A percentile compares a stretch with the other conserved stretches of the same genome.
Evolutionary conservation across 2,329 filamentous ascomycete species (phyloP).

Genomic region (Fusarium sp.): DNA sequence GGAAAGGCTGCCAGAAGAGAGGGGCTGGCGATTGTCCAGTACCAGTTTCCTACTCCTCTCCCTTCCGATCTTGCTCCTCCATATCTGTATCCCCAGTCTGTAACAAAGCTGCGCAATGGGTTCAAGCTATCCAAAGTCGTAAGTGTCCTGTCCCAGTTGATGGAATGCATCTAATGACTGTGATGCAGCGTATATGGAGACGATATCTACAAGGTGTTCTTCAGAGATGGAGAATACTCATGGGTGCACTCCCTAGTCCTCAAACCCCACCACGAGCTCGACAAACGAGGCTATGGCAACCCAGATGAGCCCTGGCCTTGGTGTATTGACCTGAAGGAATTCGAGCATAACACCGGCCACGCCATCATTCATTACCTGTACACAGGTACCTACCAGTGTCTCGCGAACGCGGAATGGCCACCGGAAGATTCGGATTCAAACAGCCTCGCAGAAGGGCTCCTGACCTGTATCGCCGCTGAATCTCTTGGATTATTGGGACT

Average conservation of each 20-base stretch:
- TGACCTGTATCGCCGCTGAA: fast-evolving
- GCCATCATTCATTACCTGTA: slow-evolving; percentile 7
- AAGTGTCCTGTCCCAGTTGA: background rate
- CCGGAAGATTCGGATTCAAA: too few species aligned
- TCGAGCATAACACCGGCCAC: background rate
- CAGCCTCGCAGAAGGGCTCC: too few species aligned
- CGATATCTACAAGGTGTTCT: background rate
- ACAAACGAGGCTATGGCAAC: fast-evolving
- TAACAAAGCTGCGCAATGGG: too few species aligned
- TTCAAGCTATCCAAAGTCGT: background rate
- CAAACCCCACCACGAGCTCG: background rate
- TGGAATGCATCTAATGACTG: too few species aligned
- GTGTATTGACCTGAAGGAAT: background rate
- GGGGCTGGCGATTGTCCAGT: too few species aligned
- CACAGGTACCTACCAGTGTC: background rate
- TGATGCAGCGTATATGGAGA: fast-evolving
- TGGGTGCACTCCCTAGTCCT: background rate
- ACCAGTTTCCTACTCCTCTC: too few species aligned
- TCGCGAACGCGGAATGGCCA: too few species aligned
- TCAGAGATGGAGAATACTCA: background rate
- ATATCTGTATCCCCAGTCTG: too few species aligned
- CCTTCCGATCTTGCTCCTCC: too few species aligned
- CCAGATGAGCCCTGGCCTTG: fast-evolving
- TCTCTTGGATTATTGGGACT: too few species aligned
- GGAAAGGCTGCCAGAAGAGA: background rate